Conservation (phyloP, 78 protist genomes). For the Dictyostelium capitatum region DNA sequence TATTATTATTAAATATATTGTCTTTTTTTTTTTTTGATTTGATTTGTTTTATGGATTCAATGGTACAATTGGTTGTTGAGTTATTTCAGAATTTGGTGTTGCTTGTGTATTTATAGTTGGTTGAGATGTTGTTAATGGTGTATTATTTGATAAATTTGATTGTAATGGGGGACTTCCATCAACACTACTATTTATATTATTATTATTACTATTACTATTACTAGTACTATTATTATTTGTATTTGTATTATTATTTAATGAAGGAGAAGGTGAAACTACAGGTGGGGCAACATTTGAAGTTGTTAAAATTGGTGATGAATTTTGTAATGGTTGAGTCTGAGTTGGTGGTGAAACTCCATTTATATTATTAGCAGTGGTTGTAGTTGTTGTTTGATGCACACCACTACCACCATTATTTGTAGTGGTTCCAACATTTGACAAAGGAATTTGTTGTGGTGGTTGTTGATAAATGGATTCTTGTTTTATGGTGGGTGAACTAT, state of each 20-base stretch:
- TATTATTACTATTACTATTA: no score
- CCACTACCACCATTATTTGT: background rate
- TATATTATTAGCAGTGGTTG: background rate
- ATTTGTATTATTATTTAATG: background rate
- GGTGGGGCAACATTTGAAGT: constrained; percentile 9
- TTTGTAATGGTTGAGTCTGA: background rate
- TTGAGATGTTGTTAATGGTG: background rate
- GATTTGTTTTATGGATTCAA: background rate
- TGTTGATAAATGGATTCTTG: background rate
- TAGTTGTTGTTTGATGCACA: background rate
- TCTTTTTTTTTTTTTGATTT: background rate
- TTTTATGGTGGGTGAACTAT: background rate
- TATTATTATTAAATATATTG: background rate
- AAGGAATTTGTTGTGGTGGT: background rate
- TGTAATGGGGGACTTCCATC: no score
- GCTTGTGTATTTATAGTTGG: background rate
- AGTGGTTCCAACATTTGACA: no score
- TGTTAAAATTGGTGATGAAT: constrained; percentile 1
- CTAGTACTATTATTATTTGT: no score
- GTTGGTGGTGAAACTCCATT: constrained; percentile 15
- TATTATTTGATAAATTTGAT: background rate
- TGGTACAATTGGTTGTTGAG: constrained; percentile 16
- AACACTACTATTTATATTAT: no score
- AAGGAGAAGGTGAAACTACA: background rate
- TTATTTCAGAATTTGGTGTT: background rate